These are phyloP conservation scores for Mesotaenium endlicherianum DNA, from an alignment of 139 green algal species.

Conservation along the genomic window DNA sequence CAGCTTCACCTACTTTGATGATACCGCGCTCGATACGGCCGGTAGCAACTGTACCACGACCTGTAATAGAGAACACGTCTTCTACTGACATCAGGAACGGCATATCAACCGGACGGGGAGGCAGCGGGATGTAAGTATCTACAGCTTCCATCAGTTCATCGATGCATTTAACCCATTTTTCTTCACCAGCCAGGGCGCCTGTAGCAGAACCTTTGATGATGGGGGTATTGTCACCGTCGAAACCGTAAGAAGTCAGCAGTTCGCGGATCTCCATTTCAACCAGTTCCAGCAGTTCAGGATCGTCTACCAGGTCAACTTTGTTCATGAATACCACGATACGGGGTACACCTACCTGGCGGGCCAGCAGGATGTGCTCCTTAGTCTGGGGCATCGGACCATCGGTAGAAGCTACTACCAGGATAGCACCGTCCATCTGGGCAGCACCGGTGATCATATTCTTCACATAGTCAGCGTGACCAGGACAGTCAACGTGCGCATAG, in stretches of 20 bases:
- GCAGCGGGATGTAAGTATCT: conserved; percentile 72
- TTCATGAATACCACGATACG: conserved; percentile 94
- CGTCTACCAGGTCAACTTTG: conserved; percentile 91
- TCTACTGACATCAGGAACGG: conserved; percentile 93
- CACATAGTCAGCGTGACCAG: conserved; percentile 95
- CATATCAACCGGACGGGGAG: conserved; percentile 80
- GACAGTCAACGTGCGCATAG: conserved; percentile 97
- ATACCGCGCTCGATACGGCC: conserved; percentile 88
- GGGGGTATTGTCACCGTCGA: conserved; percentile 2
- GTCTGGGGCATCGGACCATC: conserved; percentile 98
- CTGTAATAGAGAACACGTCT: conserved; percentile 90
- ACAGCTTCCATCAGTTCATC: conserved; percentile 59
- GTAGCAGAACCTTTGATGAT: not conserved
- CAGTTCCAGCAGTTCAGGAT: conserved; percentile 77
- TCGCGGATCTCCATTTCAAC: conserved; percentile 97
- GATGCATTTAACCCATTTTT: too few relatives aligned
- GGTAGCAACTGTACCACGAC: conserved; percentile 89
- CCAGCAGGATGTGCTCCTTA: conserved; percentile 89
- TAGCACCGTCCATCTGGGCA: conserved; percentile 94
- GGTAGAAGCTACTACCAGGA: conserved; percentile 89
- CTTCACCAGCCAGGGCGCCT: conserved; percentile 49
- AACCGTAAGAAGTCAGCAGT: conserved; percentile 88
- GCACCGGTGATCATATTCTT: conserved; percentile 67
- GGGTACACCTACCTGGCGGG: conserved; percentile 92
- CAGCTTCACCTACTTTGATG: conserved; percentile 81